phyloP scores from a whole-genome alignment of 2,329 filamentous ascomycete genomes.

The Gnomoniopsis sp. region DNA sequence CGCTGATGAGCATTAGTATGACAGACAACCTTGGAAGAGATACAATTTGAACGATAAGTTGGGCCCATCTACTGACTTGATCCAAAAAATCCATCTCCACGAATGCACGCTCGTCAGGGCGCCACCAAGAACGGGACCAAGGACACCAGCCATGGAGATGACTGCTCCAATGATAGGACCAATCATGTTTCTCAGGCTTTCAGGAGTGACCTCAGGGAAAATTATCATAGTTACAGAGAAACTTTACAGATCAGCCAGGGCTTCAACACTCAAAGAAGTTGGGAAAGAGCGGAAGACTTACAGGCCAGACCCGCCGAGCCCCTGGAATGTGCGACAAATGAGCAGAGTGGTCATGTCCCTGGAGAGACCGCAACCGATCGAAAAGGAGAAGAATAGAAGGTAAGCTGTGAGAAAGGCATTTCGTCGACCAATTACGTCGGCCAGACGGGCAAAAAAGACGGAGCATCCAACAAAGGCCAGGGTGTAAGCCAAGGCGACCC shows the following conservation, averaged over 20 bases:
- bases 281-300: not conserved
- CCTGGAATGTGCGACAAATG: conserved; percentile 46
- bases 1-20: conserved; percentile 33
- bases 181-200: conserved; percentile 37
- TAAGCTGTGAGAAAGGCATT: conserved; percentile 48
- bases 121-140: conserved; percentile 51
- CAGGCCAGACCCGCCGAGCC: conserved; percentile 48
- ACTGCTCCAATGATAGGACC: conserved; percentile 46
- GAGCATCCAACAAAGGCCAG: conserved; percentile 55
- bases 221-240: conserved; percentile 56
- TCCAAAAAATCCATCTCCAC: conserved; percentile 58
- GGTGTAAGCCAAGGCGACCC: conserved; percentile 54
- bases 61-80: conserved; percentile 42
- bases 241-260: not conserved
- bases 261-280: conserved; percentile 31
- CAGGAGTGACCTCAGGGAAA: conserved; percentile 46
- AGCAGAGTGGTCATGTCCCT: conserved; percentile 43
- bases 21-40: too few relatives aligned
- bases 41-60: not conserved
- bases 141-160: conserved; percentile 44
- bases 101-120: conserved; percentile 44
- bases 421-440: conserved; percentile 53
- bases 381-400: conserved; percentile 53
- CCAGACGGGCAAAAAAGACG: conserved; percentile 51
- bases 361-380: conserved; percentile 51